A percentile compares a stretch with the other conserved stretches of the same genome.
These are phyloP conservation scores for Fraxinus anomala DNA, from an alignment of 257 asterid genomes.

Conservation along the genomic window DNA sequence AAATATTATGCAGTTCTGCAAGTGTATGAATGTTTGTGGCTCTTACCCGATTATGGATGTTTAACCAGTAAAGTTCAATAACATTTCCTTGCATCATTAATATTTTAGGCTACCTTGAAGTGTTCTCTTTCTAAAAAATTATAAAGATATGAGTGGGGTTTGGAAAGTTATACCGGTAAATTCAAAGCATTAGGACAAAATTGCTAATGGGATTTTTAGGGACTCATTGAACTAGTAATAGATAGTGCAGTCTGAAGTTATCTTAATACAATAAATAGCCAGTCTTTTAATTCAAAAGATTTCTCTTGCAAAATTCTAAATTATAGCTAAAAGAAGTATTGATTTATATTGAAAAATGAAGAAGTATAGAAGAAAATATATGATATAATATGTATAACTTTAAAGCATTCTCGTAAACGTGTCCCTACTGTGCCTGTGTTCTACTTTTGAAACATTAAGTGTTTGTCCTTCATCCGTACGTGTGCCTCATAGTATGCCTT, in stretches of 20 bases:
- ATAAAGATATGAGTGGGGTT: neutral
- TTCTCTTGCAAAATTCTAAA: neutral
- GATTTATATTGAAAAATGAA: neutral
- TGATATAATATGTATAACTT: neutral
- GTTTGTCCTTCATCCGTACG: neutral
- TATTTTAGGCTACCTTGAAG: neutral
- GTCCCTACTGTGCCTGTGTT: neutral
- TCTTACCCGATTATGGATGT: constrained; percentile 1
- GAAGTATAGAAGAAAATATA: neutral
- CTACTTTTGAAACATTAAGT: neutral
- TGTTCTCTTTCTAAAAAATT: neutral
- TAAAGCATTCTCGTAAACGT: neutral
- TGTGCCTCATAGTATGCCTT: neutral
- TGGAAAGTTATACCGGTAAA: neutral
- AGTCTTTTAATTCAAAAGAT: neutral
- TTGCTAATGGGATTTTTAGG: neutral
- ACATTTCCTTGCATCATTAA: neutral
- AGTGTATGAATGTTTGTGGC: neutral
- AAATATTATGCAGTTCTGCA: neutral
- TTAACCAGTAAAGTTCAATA: neutral
- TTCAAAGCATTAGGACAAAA: neutral
- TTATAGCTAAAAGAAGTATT: neutral
- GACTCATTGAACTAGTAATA: neutral
- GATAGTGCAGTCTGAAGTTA: neutral
- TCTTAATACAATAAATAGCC: constrained; percentile 1